A percentile compares a stretch with the other conserved stretches of the same genome.
Evolutionary conservation across 2,329 filamentous ascomycete genomes (phyloP).

Genomic region (Monilinia fructicola): DNA sequence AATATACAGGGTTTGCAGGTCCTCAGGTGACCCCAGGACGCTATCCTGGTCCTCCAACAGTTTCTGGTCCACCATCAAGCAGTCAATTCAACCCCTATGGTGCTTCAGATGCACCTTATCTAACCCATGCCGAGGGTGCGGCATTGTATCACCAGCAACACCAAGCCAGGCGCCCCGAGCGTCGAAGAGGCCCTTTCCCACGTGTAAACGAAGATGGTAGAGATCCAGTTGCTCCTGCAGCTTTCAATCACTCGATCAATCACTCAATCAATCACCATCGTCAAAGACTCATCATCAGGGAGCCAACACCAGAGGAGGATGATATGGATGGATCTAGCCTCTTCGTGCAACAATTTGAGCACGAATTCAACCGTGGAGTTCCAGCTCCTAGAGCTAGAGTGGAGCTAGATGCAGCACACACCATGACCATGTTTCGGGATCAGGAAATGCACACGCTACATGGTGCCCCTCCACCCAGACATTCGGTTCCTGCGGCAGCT

Average conservation of each 20-base stretch:
- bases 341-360: neutral
- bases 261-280: too few relatives aligned
- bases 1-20: neutral
- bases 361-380: too few relatives aligned
- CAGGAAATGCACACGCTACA: neutral
- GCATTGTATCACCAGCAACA: neutral
- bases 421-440: constrained; percentile 8
- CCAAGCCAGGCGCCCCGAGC: neutral
- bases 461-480: too few relatives aligned
- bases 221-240: neutral
- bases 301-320: neutral
- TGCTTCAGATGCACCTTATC: neutral
- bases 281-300: neutral
- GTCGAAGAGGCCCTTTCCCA: neutral
- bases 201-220: neutral
- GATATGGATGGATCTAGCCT: neutral
- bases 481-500: rapidly evolving
- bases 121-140: neutral
- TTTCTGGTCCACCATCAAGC: neutral
- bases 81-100: neutral
- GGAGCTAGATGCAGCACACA: neutral
- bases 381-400: neutral
- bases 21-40: neutral
- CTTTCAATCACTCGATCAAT: neutral
- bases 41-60: neutral